phyloP scores from a whole-genome alignment of 1,284 basidiomycete genomes.

The Trichosporon inkin region DNA sequence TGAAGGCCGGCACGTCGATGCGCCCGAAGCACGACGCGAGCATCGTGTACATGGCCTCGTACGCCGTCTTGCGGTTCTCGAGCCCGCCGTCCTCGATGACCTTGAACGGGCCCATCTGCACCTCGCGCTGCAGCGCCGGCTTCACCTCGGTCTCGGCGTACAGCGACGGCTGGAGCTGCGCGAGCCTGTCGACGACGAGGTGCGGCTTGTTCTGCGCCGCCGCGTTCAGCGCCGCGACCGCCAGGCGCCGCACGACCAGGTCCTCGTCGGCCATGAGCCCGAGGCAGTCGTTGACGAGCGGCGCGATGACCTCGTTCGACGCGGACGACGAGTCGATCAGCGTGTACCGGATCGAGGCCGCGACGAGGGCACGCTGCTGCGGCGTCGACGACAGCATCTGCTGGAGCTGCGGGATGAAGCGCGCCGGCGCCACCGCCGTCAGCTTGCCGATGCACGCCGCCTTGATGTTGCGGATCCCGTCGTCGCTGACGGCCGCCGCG shows the following conservation, averaged over 20 bases:
- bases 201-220: slow-evolving; percentile 91
- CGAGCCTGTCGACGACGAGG: slow-evolving; percentile 79
- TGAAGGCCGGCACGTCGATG: slow-evolving; percentile 79
- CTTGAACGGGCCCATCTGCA: slow-evolving; percentile 98
- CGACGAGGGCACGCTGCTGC: slow-evolving; percentile 74
- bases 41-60: slow-evolving; percentile 93
- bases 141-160: slow-evolving; percentile 82
- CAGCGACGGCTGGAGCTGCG: slow-evolving; percentile 69
- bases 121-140: slow-evolving; percentile 76
- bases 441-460: slow-evolving; percentile 95
- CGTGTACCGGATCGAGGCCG: slow-evolving; percentile 91
- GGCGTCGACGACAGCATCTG: slow-evolving; percentile 52
- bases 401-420: slow-evolving; percentile 79
- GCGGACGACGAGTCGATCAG: slow-evolving; percentile 73
- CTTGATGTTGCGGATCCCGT: slow-evolving; percentile 87
- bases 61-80: slow-evolving; percentile 75
- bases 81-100: slow-evolving; percentile 48
- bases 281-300: slow-evolving; percentile 83
- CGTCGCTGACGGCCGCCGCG: slow-evolving; percentile 64
- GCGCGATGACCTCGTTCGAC: slow-evolving; percentile 83
- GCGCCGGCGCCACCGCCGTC: slow-evolving; percentile 79
- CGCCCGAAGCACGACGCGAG: slow-evolving; percentile 84
- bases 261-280: slow-evolving; percentile 79
- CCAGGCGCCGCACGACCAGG: slow-evolving; percentile 78
- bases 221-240: slow-evolving; percentile 84